phyloP scores from a whole-genome alignment of 1,284 basidiomycete genomes.

The Malassezia obtusa region DNA sequence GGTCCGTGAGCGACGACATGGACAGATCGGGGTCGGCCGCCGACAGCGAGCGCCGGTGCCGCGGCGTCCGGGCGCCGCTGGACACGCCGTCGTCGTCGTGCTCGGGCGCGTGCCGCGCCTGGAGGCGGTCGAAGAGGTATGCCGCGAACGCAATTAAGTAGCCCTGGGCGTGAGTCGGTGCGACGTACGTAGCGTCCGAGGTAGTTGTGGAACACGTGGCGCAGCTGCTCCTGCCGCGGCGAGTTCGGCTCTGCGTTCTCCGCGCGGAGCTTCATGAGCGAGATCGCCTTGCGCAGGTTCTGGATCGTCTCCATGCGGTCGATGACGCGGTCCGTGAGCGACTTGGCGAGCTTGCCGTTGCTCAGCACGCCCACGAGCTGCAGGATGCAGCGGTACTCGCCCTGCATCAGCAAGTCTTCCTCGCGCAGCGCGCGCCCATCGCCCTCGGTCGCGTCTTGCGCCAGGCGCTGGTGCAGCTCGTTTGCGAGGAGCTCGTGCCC shows the following conservation, averaged over 20 bases:
- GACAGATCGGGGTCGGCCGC: constrained; percentile 1
- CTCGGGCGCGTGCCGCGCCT: constrained; percentile 28
- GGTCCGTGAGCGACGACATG: constrained; percentile 17
- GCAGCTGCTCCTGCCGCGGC: constrained; percentile 30
- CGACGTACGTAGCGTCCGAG: constrained; percentile 54
- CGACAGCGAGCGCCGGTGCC: background rate
- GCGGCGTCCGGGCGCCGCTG: background rate
- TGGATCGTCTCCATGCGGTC: constrained; percentile 47
- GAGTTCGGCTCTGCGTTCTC: constrained; percentile 35
- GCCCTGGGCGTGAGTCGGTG: constrained; percentile 38
- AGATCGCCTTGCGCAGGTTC: constrained; percentile 45
- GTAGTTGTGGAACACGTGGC: constrained; percentile 38
- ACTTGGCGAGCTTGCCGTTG: constrained; percentile 84
- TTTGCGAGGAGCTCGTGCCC: constrained; percentile 24
- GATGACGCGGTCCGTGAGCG: constrained; percentile 61
- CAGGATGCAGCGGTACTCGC: constrained; percentile 93
- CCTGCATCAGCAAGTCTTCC: constrained; percentile 52
- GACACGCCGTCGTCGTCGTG: constrained; percentile 15
- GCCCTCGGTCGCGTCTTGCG: background rate
- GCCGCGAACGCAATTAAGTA: constrained; percentile 89
- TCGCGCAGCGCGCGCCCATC: constrained; percentile 36
- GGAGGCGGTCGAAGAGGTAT: constrained; percentile 68
- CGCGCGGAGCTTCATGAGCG: constrained; percentile 39
- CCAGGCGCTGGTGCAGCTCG: background rate
- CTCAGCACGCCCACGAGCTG: constrained; percentile 86